Evolutionary conservation across 495 filamentous ascomycete genomes (phyloP).

Genomic region (Penicillium herquei): DNA sequence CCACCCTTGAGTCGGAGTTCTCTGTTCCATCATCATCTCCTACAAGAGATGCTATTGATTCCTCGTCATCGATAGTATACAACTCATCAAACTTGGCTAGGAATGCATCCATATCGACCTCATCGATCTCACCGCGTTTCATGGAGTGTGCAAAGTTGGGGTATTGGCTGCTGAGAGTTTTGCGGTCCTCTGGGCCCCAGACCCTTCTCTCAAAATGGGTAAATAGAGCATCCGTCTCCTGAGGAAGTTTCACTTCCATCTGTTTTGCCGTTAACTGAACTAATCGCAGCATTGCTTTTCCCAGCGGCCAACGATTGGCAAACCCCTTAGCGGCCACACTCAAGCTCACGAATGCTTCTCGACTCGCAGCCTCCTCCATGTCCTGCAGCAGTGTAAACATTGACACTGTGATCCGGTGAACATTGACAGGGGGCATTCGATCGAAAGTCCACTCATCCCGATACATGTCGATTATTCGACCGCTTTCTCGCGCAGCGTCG

Average conservation of each 20-base stretch:
- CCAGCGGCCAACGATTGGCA: constrained; percentile 29
- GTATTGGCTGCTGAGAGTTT: constrained; percentile 33
- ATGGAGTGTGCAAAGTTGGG: constrained; percentile 21
- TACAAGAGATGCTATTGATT: not conserved
- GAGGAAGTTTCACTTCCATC: constrained; percentile 24
- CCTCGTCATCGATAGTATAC: constrained; percentile 5
- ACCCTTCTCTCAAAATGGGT: constrained; percentile 22
- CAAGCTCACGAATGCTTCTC: constrained; percentile 29
- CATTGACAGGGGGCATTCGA: constrained; percentile 8
- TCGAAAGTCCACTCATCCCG: constrained; percentile 7
- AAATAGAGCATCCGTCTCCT: constrained; percentile 30
- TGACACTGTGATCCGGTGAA: constrained; percentile 30
- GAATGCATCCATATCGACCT: constrained; percentile 25
- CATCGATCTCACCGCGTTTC: constrained; percentile 8
- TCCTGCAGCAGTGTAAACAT: constrained; percentile 31
- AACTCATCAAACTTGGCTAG: constrained; percentile 31
- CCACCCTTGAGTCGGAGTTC: not conserved
- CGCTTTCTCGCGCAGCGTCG: not conserved
- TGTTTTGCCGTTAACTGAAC: constrained; percentile 32
- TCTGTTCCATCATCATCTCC: not conserved
- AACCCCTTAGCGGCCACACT: constrained; percentile 23
- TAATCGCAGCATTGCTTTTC: constrained; percentile 33
- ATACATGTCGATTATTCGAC: not conserved
- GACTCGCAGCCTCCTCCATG: constrained; percentile 22
- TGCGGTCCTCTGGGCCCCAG: constrained; percentile 23